Conservation (phyloP, 2,329 filamentous ascomycete genomes). For the Talaromyces sp. region DNA sequence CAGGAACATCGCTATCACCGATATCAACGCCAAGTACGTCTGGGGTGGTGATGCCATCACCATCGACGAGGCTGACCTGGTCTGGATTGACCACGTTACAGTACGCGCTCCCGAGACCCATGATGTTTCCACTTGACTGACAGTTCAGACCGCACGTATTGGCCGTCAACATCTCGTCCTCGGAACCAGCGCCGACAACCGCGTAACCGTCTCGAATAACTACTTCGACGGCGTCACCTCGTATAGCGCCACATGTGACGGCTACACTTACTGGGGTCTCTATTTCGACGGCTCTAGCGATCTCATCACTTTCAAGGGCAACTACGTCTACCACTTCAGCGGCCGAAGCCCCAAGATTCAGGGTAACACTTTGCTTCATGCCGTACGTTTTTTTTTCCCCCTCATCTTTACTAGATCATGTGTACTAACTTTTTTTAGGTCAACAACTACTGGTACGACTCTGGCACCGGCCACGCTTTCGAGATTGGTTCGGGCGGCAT, state of each 20-base stretch:
- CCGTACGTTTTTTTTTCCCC: constrained; percentile 25
- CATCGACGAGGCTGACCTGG: constrained; percentile 41
- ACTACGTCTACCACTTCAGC: constrained; percentile 58
- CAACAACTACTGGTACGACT: constrained; percentile 17
- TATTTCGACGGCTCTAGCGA: constrained; percentile 57
- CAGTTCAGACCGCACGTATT: constrained; percentile 51
- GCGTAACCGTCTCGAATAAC: constrained; percentile 59
- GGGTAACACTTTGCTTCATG: constrained; percentile 56
- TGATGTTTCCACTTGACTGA: neutral
- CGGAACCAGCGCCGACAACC: constrained; percentile 51
- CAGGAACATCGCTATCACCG: constrained; percentile 52
- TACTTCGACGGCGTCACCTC: constrained; percentile 54
- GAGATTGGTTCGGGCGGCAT: constrained; percentile 39
- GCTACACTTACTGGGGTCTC: constrained; percentile 59
- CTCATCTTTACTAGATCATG: neutral
- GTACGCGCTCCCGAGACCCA: constrained; percentile 19
- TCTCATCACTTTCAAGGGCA: constrained; percentile 56
- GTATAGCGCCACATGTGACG: constrained; percentile 57
- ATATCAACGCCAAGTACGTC: constrained; percentile 56
- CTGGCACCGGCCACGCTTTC: constrained; percentile 9
- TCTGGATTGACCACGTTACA: constrained; percentile 54
- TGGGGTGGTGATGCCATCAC: constrained; percentile 60
- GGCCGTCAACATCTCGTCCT: constrained; percentile 60
- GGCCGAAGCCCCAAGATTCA: constrained; percentile 57
- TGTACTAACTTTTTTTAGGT: neutral